Conservation (phyloP, 805 yeast species). For the Ascoidea rubescens region DNA sequence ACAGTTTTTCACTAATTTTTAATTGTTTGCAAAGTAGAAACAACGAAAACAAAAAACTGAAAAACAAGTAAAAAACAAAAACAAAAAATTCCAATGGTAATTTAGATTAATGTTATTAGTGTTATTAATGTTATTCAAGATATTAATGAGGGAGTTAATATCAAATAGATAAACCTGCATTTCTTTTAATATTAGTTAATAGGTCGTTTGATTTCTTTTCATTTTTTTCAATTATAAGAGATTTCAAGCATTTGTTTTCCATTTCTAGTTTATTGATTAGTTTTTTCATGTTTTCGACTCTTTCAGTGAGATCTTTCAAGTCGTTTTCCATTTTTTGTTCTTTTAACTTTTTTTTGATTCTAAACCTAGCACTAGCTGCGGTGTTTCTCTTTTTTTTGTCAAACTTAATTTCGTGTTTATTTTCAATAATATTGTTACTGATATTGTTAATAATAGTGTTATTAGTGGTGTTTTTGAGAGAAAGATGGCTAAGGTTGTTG, state of each 20-base stretch:
- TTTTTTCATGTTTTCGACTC: slow-evolving; percentile 28
- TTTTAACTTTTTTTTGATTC: slow-evolving; percentile 45
- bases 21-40: background rate
- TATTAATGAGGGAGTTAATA: too few species aligned
- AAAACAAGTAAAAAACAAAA: too few species aligned
- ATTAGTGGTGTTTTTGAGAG: background rate
- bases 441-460: background rate
- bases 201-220: slow-evolving; percentile 25
- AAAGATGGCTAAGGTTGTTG: too few species aligned
- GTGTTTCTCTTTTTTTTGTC: slow-evolving; percentile 49
- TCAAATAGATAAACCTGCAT: slow-evolving; percentile 7
- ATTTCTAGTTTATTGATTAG: slow-evolving; percentile 41
- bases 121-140: too few species aligned
- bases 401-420: slow-evolving; percentile 3
- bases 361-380: slow-evolving; percentile 51
- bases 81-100: too few species aligned
- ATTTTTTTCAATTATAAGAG: slow-evolving; percentile 38
- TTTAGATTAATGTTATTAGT: background rate
- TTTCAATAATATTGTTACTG: too few species aligned
- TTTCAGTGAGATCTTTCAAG: slow-evolving; percentile 27
- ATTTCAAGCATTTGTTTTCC: slow-evolving; percentile 46
- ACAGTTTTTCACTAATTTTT: too few species aligned
- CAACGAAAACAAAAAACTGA: too few species aligned
- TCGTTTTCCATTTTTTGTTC: slow-evolving; percentile 45
- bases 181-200: slow-evolving; percentile 23